phyloP scores from a whole-genome alignment of 768 basidiomycete species.

The Serendipita sp. region DNA sequence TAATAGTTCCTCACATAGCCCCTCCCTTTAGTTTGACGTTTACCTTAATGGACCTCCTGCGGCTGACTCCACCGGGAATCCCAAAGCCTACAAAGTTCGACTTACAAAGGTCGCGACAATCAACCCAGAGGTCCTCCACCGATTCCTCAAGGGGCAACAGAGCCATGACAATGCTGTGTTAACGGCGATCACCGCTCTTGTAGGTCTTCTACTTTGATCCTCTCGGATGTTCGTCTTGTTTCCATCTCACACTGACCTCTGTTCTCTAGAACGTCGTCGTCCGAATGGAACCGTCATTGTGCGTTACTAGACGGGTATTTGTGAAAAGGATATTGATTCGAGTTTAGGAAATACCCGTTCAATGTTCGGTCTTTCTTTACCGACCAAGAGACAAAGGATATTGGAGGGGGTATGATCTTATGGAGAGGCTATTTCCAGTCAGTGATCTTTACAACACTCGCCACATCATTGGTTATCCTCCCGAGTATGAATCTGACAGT shows the following conservation, averaged over 20 bases:
- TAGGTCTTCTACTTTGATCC: neutral
- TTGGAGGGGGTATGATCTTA: constrained; percentile 43
- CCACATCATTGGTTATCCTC: neutral
- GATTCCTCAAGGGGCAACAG: constrained; percentile 49
- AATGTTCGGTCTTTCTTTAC: constrained; percentile 65
- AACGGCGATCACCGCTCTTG: constrained; percentile 37
- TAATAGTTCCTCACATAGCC: neutral
- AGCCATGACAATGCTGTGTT: constrained; percentile 50
- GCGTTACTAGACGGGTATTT: neutral
- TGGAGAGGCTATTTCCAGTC: constrained; percentile 70
- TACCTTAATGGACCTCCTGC: constrained; percentile 24
- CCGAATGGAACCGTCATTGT: constrained; percentile 52
- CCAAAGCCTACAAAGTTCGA: constrained; percentile 51
- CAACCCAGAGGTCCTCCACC: constrained; percentile 41
- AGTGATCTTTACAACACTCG: neutral
- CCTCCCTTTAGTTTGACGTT: constrained; percentile 39
- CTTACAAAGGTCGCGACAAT: constrained; percentile 43
- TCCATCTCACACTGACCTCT: constrained; percentile 20
- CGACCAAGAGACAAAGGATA: constrained; percentile 29
- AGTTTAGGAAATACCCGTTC: constrained; percentile 36
- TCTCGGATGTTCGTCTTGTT: neutral
- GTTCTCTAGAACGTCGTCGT: constrained; percentile 53
- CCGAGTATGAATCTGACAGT: neutral
- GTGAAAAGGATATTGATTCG: neutral
- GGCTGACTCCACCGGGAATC: constrained; percentile 19